Percentiles rank a stretch among this genome's conserved stretches.
Conservation (phyloP, 495 filamentous ascomycete genomes). For the Thermochaetoides thermophila region DNA sequence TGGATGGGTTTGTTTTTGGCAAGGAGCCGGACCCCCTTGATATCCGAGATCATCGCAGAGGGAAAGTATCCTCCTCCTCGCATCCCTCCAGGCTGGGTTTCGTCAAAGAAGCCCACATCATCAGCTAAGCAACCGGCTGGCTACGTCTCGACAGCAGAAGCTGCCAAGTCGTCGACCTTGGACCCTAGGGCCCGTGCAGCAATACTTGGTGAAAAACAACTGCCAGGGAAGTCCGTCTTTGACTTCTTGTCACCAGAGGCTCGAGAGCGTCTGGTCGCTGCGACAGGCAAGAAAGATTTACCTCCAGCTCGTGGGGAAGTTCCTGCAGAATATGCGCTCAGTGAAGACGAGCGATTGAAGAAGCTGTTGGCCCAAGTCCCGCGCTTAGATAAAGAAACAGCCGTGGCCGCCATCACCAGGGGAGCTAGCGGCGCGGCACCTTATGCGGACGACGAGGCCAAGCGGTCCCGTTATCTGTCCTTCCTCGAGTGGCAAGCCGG, state of each 20-base stretch:
- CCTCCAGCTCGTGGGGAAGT: slow-evolving; percentile 65
- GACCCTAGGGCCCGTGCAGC: slow-evolving; percentile 69
- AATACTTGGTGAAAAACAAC: slow-evolving; percentile 62
- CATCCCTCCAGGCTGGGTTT: slow-evolving; percentile 66
- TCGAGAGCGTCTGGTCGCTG: slow-evolving; percentile 58
- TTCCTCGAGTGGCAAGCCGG: slow-evolving; percentile 74
- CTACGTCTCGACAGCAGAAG: slow-evolving; percentile 58
- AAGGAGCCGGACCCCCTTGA: slow-evolving; percentile 35
- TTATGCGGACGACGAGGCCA: slow-evolving; percentile 67
- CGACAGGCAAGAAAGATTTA: slow-evolving; percentile 61
- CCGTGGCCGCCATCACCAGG: slow-evolving; percentile 58
- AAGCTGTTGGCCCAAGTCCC: slow-evolving; percentile 52
- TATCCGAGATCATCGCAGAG: slow-evolving; percentile 36
- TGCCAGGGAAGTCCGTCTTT: slow-evolving; percentile 91
- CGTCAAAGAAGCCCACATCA: slow-evolving; percentile 37
- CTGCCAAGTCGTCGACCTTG: slow-evolving; percentile 58
- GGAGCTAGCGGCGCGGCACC: slow-evolving; percentile 67
- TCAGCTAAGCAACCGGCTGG: slow-evolving; percentile 18
- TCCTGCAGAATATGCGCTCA: slow-evolving; percentile 45
- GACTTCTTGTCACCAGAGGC: slow-evolving; percentile 78
- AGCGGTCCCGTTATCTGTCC: slow-evolving; percentile 58
- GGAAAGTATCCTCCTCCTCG: slow-evolving; percentile 58
- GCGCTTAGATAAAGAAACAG: slow-evolving; percentile 54
- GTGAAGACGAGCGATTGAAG: slow-evolving; percentile 41
- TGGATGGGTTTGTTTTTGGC: slow-evolving; percentile 75